phyloP scores from a whole-genome alignment of 108 stramenopile genomes.

The Seminavis robusta region DNA sequence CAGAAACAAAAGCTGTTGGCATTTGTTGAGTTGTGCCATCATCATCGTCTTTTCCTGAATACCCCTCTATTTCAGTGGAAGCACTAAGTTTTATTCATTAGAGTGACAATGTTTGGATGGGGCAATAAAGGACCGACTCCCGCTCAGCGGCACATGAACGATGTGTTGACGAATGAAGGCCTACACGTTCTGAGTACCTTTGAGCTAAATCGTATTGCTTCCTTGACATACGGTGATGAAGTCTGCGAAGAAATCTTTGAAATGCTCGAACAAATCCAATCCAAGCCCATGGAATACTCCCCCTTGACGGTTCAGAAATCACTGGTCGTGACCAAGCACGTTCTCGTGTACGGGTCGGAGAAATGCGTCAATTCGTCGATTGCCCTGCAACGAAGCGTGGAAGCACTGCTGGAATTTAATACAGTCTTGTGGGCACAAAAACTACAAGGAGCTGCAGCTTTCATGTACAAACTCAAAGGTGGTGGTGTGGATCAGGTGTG shows the following conservation, averaged over 20 bases:
- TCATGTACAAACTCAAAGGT: constrained; percentile 43
- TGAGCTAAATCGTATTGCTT: constrained; percentile 58
- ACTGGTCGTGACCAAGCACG: constrained; percentile 39
- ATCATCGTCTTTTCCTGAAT: too few relatives aligned
- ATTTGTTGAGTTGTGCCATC: too few relatives aligned
- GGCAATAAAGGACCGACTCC: too few relatives aligned
- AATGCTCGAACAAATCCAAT: constrained; percentile 30
- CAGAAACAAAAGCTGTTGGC: too few relatives aligned
- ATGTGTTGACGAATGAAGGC: too few relatives aligned
- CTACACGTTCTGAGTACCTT: constrained; percentile 39
- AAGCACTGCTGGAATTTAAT: constrained; percentile 39
- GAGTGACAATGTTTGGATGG: too few relatives aligned
- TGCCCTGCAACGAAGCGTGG: constrained; percentile 26
- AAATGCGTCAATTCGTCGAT: constrained; percentile 41
- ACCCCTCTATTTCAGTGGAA: too few relatives aligned
- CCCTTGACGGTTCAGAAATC: constrained; percentile 46
- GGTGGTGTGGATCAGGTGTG: constrained; percentile 67
- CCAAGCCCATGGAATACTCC: constrained; percentile 30
- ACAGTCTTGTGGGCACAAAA: constrained; percentile 48
- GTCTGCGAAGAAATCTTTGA: constrained; percentile 54
- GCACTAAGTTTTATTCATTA: too few relatives aligned
- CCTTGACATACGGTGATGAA: constrained; percentile 42
- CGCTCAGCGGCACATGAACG: too few relatives aligned
- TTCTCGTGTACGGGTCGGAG: constrained; percentile 50
- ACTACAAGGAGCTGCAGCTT: constrained; percentile 18